A percentile compares a stretch with the other conserved stretches of the same genome.
Conservation (phyloP, 1,284 basidiomycete genomes). For the Pseudozyma sp. region DNA sequence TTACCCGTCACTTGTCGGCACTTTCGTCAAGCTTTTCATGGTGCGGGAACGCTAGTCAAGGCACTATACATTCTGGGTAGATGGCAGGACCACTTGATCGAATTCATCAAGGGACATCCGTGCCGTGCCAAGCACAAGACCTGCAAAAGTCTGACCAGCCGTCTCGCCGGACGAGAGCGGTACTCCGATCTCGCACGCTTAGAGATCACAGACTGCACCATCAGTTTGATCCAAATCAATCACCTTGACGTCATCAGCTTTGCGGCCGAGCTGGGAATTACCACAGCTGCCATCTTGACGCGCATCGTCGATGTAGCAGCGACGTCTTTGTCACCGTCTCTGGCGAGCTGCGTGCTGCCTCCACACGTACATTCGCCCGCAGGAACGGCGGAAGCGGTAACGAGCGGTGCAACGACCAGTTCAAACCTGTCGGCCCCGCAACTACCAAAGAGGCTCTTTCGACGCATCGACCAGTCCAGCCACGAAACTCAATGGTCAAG, state of each 20-base stretch:
- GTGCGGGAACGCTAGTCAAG: constrained; percentile 10
- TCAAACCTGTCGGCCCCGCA: not conserved
- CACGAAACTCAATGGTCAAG: not conserved
- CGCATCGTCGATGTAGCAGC: constrained; percentile 2
- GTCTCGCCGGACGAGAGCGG: constrained; percentile 3
- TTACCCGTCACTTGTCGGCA: constrained; percentile 20
- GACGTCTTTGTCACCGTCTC: not conserved
- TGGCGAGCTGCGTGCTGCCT: not conserved
- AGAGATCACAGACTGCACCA: not conserved
- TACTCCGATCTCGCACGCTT: not conserved
- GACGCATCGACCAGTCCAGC: constrained; percentile 17
- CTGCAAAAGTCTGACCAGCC: constrained; percentile 10
- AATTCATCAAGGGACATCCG: not conserved
- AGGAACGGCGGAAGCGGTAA: not conserved
- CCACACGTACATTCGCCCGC: not conserved
- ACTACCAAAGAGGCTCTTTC: constrained; percentile 36
- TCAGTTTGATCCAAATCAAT: not conserved
- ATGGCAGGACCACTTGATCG: constrained; percentile 24
- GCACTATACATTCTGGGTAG: constrained; percentile 22
- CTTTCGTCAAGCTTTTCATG: constrained; percentile 18
- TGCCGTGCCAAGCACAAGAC: constrained; percentile 23
- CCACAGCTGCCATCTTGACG: constrained; percentile 14
- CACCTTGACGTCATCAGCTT: constrained; percentile 24
- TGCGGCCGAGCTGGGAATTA: constrained; percentile 27
- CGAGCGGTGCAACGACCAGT: not conserved